Evolutionary conservation across 2,329 filamentous ascomycete species (phyloP).

Genomic region (Claviceps sp.): DNA sequence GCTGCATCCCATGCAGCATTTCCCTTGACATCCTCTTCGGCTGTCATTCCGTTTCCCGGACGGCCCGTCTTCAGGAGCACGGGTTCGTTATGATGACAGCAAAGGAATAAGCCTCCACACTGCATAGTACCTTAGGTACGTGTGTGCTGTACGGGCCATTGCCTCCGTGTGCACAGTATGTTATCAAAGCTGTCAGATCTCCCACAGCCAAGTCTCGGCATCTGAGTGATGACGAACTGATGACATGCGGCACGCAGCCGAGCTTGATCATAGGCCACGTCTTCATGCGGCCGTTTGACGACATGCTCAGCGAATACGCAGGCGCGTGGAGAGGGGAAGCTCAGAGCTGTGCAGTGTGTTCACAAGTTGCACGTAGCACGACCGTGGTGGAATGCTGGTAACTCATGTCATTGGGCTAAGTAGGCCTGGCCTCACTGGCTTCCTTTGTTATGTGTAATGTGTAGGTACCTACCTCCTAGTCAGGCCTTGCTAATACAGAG

Average conservation of each 20-base stretch:
- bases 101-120: not conserved
- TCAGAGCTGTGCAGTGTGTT: too few species aligned
- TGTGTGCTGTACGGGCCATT: not conserved
- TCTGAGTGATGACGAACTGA: not conserved
- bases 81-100: conserved; percentile 2
- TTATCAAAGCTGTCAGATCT: not conserved
- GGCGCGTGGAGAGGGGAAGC: not conserved
- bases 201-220: not conserved
- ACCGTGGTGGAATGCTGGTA: too few species aligned
- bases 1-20: conserved; percentile 4
- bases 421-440: too few species aligned
- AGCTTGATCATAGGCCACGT: not conserved
- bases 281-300: not conserved
- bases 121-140: not conserved
- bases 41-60: conserved; percentile 3
- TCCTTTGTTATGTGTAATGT: too few species aligned
- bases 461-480: too few species aligned
- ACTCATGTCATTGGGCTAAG: too few species aligned
- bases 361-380: too few species aligned
- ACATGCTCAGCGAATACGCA: not conserved
- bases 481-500: too few species aligned
- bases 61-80: conserved; percentile 5
- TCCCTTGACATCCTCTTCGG: conserved; percentile 1
- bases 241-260: not conserved
- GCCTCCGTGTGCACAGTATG: not conserved